These are phyloP conservation scores for Aegilops longissima DNA, from an alignment of 176 grass and related monocot genomes.

Conservation along the genomic window DNA sequence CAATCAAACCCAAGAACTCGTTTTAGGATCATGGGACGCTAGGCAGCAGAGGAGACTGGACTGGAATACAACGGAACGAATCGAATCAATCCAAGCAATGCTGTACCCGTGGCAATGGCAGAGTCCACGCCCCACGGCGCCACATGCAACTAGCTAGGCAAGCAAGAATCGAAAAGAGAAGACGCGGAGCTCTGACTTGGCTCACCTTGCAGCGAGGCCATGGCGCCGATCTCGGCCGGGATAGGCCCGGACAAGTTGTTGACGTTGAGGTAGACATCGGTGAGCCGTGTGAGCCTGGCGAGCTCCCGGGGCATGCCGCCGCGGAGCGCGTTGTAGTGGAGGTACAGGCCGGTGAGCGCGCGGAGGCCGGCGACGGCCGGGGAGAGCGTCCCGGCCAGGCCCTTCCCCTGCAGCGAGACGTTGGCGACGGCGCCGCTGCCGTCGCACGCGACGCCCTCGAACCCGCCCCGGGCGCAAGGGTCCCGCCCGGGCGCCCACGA, in stretches of 20 bases:
- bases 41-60: background rate
- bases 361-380: conserved; percentile 61
- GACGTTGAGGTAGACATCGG: conserved; percentile 85
- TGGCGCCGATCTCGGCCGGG: conserved; percentile 64
- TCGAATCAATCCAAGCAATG: conserved; percentile 20
- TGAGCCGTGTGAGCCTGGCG: conserved; percentile 42
- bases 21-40: background rate
- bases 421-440: conserved; percentile 73
- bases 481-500: conserved; percentile 66
- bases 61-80: background rate
- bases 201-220: conserved; percentile 78
- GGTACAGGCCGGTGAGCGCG: conserved; percentile 74
- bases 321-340: conserved; percentile 82
- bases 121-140: background rate
- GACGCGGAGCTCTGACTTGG: background rate
- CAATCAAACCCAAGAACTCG: background rate
- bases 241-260: conserved; percentile 77
- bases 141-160: conserved; percentile 25
- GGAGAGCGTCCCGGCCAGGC: conserved; percentile 69
- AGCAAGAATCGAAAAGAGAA: conserved; percentile 6
- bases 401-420: conserved; percentile 89
- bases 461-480: conserved; percentile 52
- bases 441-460: conserved; percentile 88
- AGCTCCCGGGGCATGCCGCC: conserved; percentile 68
- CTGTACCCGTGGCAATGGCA: background rate